phyloP scores from a whole-genome alignment of 768 basidiomycete species.

The Mycena vulgaris region DNA sequence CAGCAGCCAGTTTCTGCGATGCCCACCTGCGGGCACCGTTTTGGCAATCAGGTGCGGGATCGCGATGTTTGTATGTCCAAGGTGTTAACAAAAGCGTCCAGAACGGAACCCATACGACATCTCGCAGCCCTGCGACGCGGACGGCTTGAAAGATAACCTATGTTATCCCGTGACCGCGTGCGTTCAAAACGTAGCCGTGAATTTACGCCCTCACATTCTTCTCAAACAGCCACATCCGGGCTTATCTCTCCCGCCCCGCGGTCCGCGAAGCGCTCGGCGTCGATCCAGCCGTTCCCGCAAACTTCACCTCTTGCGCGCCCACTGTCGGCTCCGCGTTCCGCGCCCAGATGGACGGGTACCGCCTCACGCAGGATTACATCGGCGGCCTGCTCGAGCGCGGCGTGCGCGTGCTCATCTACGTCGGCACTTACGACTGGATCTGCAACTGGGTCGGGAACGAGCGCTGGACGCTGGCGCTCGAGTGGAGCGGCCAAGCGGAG shows the following conservation, averaged over 20 bases:
- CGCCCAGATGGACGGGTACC: conserved; percentile 57
- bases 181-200: not conserved
- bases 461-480: conserved; percentile 76
- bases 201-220: not conserved
- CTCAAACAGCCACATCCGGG: conserved; percentile 56
- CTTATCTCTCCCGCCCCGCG: conserved; percentile 66
- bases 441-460: conserved; percentile 86
- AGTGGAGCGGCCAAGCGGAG: conserved; percentile 76
- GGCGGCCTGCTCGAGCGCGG: conserved; percentile 80
- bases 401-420: conserved; percentile 78
- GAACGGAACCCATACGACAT: conserved; percentile 71
- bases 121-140: conserved; percentile 56
- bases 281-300: conserved; percentile 50
- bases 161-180: conserved; percentile 38
- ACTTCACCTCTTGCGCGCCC: conserved; percentile 59
- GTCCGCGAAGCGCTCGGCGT: conserved; percentile 67
- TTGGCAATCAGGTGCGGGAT: conserved; percentile 60
- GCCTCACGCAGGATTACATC: conserved; percentile 70
- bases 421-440: conserved; percentile 80
- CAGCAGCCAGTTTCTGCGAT: conserved; percentile 78
- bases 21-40: conserved; percentile 62
- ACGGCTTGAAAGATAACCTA: conserved; percentile 12
- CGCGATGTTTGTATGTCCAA: not conserved
- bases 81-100: conserved; percentile 10
- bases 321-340: conserved; percentile 66